phyloP scores from a whole-genome alignment of 129 eudicot genomes.

The Sambucus nigra region DNA sequence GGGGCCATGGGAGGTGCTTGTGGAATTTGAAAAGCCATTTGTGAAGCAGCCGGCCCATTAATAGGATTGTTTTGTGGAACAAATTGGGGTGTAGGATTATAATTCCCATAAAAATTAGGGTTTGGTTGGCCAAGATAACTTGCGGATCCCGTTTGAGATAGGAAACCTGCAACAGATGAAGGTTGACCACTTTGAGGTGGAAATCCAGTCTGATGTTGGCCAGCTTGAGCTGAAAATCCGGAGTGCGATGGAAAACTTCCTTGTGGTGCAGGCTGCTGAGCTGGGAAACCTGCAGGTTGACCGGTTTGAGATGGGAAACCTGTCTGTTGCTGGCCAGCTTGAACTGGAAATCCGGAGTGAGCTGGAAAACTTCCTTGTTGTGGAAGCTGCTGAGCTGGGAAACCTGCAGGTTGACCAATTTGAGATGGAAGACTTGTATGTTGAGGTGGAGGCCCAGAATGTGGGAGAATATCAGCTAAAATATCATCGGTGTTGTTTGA shows the following conservation, averaged over 20 bases:
- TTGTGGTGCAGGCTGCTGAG: slow-evolving; percentile 7
- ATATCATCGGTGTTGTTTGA: slow-evolving; percentile 39
- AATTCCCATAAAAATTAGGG: slow-evolving; percentile 33
- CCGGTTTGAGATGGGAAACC: slow-evolving; percentile 17
- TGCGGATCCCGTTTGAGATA: slow-evolving; percentile 28
- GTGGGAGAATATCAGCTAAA: slow-evolving; percentile 90
- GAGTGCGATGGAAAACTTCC: slow-evolving; percentile 18
- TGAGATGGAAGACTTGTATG: slow-evolving; percentile 13
- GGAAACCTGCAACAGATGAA: slow-evolving; percentile 15
- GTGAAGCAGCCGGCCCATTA: slow-evolving; percentile 21
- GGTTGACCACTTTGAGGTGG: slow-evolving; percentile 19
- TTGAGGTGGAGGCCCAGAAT: slow-evolving; percentile 41
- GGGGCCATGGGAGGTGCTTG: slow-evolving; percentile 21
- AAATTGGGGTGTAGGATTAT: not conserved
- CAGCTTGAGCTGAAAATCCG: slow-evolving; percentile 24
- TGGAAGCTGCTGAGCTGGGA: slow-evolving; percentile 24
- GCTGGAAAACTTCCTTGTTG: not conserved
- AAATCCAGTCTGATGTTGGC: slow-evolving; percentile 31
- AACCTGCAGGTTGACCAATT: slow-evolving; percentile 12
- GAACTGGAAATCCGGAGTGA: slow-evolving; percentile 16
- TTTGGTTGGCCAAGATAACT: slow-evolving; percentile 22
- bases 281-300: slow-evolving; percentile 12
- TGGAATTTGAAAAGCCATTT: slow-evolving; percentile 24
- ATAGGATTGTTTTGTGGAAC: slow-evolving; percentile 18
- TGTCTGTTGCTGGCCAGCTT: slow-evolving; percentile 13